Evolutionary conservation across 345 rosid genomes (phyloP).

Genomic region (Dipteronia sinensis): DNA sequence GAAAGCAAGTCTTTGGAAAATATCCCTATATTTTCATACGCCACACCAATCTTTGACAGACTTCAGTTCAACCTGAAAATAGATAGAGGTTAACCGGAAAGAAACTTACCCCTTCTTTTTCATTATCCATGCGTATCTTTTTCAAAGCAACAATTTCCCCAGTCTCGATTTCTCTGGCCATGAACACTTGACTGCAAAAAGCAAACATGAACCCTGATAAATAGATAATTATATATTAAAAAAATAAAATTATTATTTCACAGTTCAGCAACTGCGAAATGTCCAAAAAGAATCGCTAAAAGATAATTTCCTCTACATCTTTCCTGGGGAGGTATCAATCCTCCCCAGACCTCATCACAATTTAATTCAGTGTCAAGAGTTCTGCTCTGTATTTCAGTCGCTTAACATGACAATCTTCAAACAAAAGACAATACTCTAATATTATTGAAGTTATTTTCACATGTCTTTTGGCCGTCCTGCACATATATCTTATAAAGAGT

Average conservation of each 20-base stretch:
- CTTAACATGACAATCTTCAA: neutral
- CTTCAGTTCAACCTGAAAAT: neutral
- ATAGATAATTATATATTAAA: neutral
- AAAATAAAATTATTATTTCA: neutral
- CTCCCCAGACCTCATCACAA: neutral
- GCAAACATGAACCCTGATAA: neutral
- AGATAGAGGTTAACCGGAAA: neutral
- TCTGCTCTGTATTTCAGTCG: neutral
- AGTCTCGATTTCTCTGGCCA: constrained; percentile 82
- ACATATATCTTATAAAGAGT: too few species aligned
- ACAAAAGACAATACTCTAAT: neutral
- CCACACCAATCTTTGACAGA: neutral
- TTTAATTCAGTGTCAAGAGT: neutral
- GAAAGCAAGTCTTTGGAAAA: neutral
- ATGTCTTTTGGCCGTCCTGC: neutral
- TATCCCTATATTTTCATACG: too few species aligned
- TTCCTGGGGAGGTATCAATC: neutral
- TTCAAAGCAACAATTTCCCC: constrained; percentile 94
- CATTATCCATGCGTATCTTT: constrained; percentile 96
- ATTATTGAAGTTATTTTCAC: neutral
- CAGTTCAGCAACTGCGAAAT: neutral
- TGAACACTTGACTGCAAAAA: constrained; percentile 84
- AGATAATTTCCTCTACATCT: too few species aligned
- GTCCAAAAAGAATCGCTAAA: neutral
- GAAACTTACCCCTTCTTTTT: constrained; percentile 86